A percentile compares a stretch with the other conserved stretches of the same genome.
Evolutionary conservation across 2,329 filamentous ascomycete genomes (phyloP).

Genomic region (Ceratocystis cacaofunesta): DNA sequence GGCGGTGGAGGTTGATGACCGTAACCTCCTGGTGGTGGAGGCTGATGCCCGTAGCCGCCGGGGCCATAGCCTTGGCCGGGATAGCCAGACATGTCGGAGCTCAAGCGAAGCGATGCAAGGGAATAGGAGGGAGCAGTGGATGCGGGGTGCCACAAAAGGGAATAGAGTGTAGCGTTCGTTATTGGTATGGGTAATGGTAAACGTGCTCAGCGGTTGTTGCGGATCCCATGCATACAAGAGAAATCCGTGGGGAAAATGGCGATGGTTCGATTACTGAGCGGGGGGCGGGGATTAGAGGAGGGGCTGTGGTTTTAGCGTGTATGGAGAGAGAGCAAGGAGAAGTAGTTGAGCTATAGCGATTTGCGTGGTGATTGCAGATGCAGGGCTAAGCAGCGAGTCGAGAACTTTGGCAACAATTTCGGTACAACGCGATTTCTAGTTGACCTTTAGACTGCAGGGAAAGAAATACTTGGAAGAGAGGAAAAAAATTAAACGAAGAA

Average conservation of each 20-base stretch:
- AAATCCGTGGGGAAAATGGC: background rate
- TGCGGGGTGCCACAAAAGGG: background rate
- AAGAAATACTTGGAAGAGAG: background rate
- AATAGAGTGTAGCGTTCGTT: too few relatives aligned
- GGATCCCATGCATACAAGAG: background rate
- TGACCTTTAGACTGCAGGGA: background rate
- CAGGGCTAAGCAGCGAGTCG: background rate
- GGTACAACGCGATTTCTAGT: background rate
- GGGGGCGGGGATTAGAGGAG: background rate
- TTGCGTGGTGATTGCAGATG: background rate
- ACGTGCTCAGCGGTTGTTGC: background rate
- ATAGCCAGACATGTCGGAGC: constrained; percentile 15
- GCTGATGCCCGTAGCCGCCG: constrained; percentile 17
- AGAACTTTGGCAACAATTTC: background rate
- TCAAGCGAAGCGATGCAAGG: background rate
- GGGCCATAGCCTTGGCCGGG: constrained; percentile 19
- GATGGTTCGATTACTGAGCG: background rate
- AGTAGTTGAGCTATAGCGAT: background rate
- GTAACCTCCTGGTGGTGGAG: constrained; percentile 18
- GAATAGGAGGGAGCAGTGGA: background rate
- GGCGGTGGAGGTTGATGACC: constrained; percentile 18
- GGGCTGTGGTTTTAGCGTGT: background rate
- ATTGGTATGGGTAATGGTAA: background rate
- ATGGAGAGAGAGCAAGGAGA: background rate
- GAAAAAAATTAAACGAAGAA: background rate